These are phyloP conservation scores for Coccomyxa sp. DNA, from an alignment of 139 green algal genomes.

Conservation along the genomic window DNA sequence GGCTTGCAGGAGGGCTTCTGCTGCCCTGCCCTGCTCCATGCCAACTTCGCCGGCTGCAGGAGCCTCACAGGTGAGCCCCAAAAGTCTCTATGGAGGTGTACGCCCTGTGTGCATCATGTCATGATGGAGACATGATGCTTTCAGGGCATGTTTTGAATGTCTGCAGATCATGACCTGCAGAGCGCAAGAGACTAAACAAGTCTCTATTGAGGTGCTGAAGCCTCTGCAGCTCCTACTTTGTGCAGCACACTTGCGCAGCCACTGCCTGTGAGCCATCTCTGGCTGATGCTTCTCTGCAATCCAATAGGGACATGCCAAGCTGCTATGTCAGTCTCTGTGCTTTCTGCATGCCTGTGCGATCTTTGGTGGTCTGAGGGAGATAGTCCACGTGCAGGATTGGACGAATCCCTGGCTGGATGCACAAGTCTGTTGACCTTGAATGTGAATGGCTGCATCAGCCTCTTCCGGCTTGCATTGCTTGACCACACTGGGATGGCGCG, in stretches of 20 bases:
- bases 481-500: background rate
- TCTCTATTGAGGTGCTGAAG: background rate
- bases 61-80: background rate
- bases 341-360: too few relatives aligned
- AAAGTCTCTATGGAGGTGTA: too few relatives aligned
- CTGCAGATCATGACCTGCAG: background rate
- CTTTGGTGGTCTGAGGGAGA: background rate
- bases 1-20: background rate
- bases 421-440: background rate
- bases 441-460: background rate
- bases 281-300: too few relatives aligned
- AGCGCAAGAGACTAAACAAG: background rate
- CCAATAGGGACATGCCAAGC: too few relatives aligned
- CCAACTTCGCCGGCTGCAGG: background rate
- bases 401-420: background rate
- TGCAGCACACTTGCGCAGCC: too few relatives aligned
- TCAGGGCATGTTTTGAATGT: background rate
- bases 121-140: background rate
- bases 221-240: background rate
- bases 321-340: too few relatives aligned
- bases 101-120: background rate
- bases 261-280: too few relatives aligned
- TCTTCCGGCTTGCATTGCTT: background rate
- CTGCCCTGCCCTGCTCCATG: background rate
- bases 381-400: background rate